These are phyloP conservation scores for Aspergillus caelatus DNA, from an alignment of 2,329 filamentous ascomycete species.

Conservation along the genomic window DNA sequence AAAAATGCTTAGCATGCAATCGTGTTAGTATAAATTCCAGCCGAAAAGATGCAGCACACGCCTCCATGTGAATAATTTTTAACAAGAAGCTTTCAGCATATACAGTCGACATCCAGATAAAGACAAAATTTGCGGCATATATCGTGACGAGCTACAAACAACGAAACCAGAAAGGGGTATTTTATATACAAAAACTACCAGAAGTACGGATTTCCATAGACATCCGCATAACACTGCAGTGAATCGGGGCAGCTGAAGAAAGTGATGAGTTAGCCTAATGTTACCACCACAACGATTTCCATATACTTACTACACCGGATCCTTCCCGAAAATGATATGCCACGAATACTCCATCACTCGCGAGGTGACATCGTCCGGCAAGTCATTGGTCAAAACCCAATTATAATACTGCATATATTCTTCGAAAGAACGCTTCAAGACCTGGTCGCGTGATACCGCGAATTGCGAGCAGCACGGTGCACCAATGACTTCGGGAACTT, in stretches of 20 bases:
- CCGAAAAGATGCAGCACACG: neutral
- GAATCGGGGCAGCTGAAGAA: constrained; percentile 59
- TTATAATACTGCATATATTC: constrained; percentile 51
- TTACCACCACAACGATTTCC: neutral
- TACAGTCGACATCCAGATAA: neutral
- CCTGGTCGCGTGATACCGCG: constrained; percentile 57
- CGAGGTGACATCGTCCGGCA: constrained; percentile 51
- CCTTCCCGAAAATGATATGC: constrained; percentile 52
- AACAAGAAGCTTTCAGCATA: neutral
- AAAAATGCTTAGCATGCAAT: constrained; percentile 4
- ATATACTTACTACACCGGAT: constrained; percentile 22
- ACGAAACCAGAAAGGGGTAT: constrained; percentile 16
- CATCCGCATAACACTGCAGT: constrained; percentile 63
- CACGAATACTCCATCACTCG: constrained; percentile 58
- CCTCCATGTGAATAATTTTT: neutral
- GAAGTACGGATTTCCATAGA: constrained; percentile 52
- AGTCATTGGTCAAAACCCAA: constrained; percentile 51
- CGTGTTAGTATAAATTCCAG: neutral
- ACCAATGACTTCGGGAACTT: constrained; percentile 54
- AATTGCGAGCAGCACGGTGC: constrained; percentile 68
- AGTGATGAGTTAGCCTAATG: constrained; percentile 3
- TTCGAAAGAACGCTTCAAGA: constrained; percentile 42
- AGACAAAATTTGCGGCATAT: constrained; percentile 13
- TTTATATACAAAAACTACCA: constrained; percentile 25
- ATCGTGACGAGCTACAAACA: constrained; percentile 10